Conservation (phyloP, 2,329 filamentous ascomycete genomes). For the Neofusicoccum umdonicola region DNA sequence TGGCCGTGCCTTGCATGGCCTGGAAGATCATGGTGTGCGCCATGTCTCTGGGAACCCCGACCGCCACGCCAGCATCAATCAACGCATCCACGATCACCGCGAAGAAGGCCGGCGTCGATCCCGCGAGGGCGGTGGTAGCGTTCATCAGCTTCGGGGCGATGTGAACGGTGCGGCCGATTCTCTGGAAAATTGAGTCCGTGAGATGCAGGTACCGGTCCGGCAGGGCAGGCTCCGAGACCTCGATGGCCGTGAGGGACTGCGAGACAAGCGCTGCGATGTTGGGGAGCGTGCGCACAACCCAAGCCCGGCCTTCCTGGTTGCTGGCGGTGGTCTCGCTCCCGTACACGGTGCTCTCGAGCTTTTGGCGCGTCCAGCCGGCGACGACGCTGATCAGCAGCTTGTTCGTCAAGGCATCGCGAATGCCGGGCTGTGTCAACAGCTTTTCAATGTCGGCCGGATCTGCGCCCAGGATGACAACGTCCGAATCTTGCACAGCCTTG, state of each 20-base stretch:
- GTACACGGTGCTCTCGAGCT: slow-evolving; percentile 40
- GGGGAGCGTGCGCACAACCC: slow-evolving; percentile 44
- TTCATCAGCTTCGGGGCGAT: slow-evolving; percentile 27
- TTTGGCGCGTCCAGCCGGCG: slow-evolving; percentile 48
- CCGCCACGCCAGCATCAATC: slow-evolving; percentile 31
- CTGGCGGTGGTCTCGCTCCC: slow-evolving; percentile 20
- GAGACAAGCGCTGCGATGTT: slow-evolving; percentile 47
- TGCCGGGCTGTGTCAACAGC: slow-evolving; percentile 37
- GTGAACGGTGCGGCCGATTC: slow-evolving; percentile 26
- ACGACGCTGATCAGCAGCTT: slow-evolving; percentile 54
- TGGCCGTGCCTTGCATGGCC: slow-evolving; percentile 31
- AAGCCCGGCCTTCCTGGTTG: slow-evolving; percentile 24
- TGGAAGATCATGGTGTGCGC: slow-evolving; percentile 33
- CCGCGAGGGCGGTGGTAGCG: slow-evolving; percentile 29
- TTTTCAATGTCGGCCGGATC: slow-evolving; percentile 46
- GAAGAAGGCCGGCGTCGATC: slow-evolving; percentile 33
- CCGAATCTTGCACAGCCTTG: slow-evolving; percentile 35
- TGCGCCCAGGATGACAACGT: slow-evolving; percentile 48
- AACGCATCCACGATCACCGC: slow-evolving; percentile 32
- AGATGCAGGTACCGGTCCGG: slow-evolving; percentile 22
- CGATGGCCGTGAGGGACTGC: slow-evolving; percentile 40
- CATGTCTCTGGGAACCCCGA: slow-evolving; percentile 25
- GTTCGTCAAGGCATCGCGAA: slow-evolving; percentile 39
- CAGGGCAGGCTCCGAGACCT: slow-evolving; percentile 24
- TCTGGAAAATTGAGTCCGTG: slow-evolving; percentile 24